Conservation (phyloP, 2,329 filamentous ascomycete species). For the Diaporthe nobilis region DNA sequence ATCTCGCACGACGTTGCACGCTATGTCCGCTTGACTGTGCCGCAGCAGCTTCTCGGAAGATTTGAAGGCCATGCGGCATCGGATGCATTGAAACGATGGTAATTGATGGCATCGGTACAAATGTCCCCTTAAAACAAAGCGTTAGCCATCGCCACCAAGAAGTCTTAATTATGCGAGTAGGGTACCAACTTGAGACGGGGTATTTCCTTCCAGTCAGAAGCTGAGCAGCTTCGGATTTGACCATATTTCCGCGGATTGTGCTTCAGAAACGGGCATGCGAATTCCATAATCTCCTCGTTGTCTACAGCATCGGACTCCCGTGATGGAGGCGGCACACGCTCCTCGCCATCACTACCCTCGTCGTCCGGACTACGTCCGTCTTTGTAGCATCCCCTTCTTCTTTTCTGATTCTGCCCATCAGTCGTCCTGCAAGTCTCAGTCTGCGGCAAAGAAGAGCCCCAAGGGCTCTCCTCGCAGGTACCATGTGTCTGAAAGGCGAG, state of each 20-base stretch:
- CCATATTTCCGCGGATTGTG: background rate
- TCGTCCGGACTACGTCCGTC: background rate
- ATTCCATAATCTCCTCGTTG: background rate
- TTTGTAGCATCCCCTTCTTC: too few relatives aligned
- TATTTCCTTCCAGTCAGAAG: background rate
- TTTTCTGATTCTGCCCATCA: background rate
- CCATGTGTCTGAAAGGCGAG: background rate
- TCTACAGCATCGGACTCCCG: background rate
- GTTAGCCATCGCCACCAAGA: background rate
- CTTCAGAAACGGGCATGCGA: conserved; percentile 13
- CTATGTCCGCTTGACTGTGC: background rate
- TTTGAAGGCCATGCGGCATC: background rate
- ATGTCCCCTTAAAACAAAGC: background rate
- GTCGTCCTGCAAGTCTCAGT: too few relatives aligned
- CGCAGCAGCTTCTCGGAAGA: background rate
- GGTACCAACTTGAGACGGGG: background rate
- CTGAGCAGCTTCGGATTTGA: background rate
- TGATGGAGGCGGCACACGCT: background rate
- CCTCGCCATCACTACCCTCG: background rate
- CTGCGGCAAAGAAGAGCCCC: too few relatives aligned
- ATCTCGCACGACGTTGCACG: background rate
- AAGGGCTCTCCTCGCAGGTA: background rate
- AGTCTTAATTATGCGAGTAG: too few relatives aligned
- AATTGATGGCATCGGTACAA: background rate
- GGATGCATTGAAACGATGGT: conserved; percentile 1